These are phyloP conservation scores for Yarrowia sp. DNA, from an alignment of 805 yeast genomes.

Conservation along the genomic window DNA sequence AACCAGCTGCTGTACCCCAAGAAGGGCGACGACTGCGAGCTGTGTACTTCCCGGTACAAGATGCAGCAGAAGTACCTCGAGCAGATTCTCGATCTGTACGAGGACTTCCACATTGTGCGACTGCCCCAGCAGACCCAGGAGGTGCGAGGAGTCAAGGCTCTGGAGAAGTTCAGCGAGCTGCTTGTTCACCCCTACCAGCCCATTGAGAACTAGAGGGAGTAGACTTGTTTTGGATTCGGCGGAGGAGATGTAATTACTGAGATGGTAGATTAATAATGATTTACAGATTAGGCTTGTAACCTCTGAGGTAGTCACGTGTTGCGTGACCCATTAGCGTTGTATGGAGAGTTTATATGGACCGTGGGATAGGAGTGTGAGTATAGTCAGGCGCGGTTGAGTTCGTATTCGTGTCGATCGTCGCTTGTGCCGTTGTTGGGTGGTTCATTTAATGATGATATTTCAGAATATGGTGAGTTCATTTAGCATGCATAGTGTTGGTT, in stretches of 20 bases:
- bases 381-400: too few relatives aligned
- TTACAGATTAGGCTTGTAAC: conserved; percentile 7
- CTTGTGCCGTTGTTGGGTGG: too few relatives aligned
- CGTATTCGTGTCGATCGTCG: too few relatives aligned
- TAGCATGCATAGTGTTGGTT: too few relatives aligned
- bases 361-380: too few relatives aligned
- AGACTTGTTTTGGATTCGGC: background rate
- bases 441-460: too few relatives aligned
- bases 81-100: conserved; percentile 94
- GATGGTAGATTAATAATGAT: background rate
- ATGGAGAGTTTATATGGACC: too few relatives aligned
- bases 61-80: conserved; percentile 94
- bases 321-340: too few relatives aligned
- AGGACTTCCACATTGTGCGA: conserved; percentile 93
- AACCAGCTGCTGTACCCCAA: conserved; percentile 91
- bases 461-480: too few relatives aligned
- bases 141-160: conserved; percentile 86
- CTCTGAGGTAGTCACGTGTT: background rate
- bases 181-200: conserved; percentile 72
- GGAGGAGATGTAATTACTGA: background rate
- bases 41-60: conserved; percentile 89
- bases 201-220: background rate
- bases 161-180: conserved; percentile 79
- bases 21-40: conserved; percentile 65
- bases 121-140: conserved; percentile 95